Evolutionary conservation across 805 yeast species (phyloP).

Genomic region (Zygoascus ofunaensis): DNA sequence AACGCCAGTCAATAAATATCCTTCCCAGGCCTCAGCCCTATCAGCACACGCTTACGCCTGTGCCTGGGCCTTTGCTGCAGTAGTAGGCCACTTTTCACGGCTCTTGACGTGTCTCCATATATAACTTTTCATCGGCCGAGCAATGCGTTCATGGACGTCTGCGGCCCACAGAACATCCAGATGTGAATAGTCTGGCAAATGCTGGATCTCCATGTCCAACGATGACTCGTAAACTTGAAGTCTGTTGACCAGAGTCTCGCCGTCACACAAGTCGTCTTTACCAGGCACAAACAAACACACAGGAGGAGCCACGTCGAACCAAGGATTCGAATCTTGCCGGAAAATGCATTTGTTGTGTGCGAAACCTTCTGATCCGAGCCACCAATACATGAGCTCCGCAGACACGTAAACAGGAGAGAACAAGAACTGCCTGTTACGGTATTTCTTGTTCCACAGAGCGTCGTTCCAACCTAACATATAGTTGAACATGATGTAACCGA

Average conservation of each 20-base stretch:
- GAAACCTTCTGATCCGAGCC: conserved; percentile 55
- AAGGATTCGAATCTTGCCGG: conserved; percentile 40
- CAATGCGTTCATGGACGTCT: conserved; percentile 59
- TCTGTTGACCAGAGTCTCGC: conserved; percentile 55
- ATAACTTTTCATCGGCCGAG: conserved; percentile 32
- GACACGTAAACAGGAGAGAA: conserved; percentile 83
- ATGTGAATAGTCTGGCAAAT: conserved; percentile 64
- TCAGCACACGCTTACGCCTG: no score
- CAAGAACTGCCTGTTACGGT: conserved; percentile 66
- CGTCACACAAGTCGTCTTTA: conserved; percentile 70
- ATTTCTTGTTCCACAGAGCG: conserved; percentile 55
- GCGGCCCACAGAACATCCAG: conserved; percentile 90
- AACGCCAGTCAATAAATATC: no score
- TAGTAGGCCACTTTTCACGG: not conserved
- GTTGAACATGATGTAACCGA: conserved; percentile 77
- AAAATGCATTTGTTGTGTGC: conserved; percentile 43
- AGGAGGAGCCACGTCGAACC: conserved; percentile 40
- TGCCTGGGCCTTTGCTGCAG: no score
- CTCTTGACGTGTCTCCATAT: conserved; percentile 17
- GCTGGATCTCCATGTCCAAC: conserved; percentile 22
- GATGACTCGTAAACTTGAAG: conserved; percentile 51
- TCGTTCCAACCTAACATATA: conserved; percentile 86
- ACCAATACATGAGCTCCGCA: conserved; percentile 81
- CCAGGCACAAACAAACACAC: conserved; percentile 63
- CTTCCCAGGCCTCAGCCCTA: no score